Evolutionary conservation across 2,329 filamentous ascomycete species (phyloP).

Genomic region (Colletotrichum aenigma): DNA sequence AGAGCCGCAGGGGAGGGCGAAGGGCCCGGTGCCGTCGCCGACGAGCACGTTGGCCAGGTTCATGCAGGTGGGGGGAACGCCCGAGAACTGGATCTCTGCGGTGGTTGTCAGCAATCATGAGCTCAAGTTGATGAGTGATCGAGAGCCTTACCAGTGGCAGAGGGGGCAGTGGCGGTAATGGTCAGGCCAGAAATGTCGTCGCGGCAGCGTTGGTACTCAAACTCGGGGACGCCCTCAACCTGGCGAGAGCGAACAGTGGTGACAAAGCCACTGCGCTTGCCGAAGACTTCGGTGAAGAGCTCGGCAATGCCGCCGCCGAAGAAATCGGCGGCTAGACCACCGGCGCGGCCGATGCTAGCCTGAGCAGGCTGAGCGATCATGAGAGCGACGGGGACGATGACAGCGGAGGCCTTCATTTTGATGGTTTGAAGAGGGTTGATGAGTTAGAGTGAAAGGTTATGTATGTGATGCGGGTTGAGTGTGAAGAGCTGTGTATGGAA

Average conservation of each 20-base stretch:
- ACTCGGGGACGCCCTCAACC: conserved; percentile 10
- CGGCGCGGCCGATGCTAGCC: conserved; percentile 1
- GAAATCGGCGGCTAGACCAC: not conserved
- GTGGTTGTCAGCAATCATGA: not conserved
- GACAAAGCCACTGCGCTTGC: not conserved
- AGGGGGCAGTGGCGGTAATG: conserved; percentile 5
- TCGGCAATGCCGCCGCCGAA: conserved; percentile 6
- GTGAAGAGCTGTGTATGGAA: not conserved
- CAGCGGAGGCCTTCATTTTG: conserved; percentile 7
- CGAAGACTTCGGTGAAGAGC: not conserved
- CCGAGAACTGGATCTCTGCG: not conserved
- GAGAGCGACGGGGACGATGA: conserved; percentile 4
- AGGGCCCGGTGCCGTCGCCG: conserved; percentile 18
- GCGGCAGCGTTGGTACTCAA: conserved; percentile 19
- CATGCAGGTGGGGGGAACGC: conserved; percentile 25
- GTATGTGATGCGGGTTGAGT: not conserved
- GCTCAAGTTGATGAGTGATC: too few relatives aligned
- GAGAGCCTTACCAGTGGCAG: not conserved
- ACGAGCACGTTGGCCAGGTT: conserved; percentile 23
- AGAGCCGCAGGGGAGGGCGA: conserved; percentile 22
- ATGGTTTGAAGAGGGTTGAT: not conserved
- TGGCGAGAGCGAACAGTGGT: not conserved
- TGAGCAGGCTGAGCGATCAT: conserved; percentile 6
- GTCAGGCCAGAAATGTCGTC: conserved; percentile 4
- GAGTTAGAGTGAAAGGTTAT: not conserved